These are phyloP conservation scores for Helotiales sp. DNA, from an alignment of 2,329 filamentous ascomycete species.

Conservation along the genomic window DNA sequence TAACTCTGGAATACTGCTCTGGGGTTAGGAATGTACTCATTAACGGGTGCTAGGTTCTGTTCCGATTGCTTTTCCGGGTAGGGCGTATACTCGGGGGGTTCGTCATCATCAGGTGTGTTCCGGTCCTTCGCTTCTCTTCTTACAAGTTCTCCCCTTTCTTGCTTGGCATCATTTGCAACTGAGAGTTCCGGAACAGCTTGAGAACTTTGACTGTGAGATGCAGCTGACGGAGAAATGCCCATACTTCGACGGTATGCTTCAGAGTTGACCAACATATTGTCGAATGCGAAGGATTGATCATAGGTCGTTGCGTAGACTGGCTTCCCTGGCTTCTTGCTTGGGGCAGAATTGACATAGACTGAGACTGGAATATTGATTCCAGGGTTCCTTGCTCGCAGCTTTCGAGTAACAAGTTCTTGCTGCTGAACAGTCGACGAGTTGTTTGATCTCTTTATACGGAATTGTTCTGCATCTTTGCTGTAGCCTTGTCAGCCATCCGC, in stretches of 20 bases:
- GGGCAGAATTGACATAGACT: not conserved
- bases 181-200: not conserved
- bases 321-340: not conserved
- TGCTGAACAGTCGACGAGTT: not conserved
- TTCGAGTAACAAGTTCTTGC: not conserved
- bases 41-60: not conserved
- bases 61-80: not conserved
- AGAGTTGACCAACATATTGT: not conserved
- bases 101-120: not conserved
- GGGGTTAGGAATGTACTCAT: not conserved
- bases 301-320: not conserved
- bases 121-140: not conserved
- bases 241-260: slow-evolving; percentile 3
- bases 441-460: not conserved
- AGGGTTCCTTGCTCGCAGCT: slow-evolving; percentile 3
- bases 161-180: not conserved
- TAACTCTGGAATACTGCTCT: not conserved
- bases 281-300: not conserved
- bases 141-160: not conserved
- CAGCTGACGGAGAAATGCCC: not conserved
- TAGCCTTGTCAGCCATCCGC: not conserved
- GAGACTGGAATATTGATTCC: slow-evolving; percentile 1
- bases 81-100: not conserved
- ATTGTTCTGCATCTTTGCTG: not conserved
- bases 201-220: not conserved